Evolutionary conservation across 108 stramenopile genomes (phyloP), one percentile per base, ranked within the genome.

Genomic region (Skeletonema costatum): DNA sequence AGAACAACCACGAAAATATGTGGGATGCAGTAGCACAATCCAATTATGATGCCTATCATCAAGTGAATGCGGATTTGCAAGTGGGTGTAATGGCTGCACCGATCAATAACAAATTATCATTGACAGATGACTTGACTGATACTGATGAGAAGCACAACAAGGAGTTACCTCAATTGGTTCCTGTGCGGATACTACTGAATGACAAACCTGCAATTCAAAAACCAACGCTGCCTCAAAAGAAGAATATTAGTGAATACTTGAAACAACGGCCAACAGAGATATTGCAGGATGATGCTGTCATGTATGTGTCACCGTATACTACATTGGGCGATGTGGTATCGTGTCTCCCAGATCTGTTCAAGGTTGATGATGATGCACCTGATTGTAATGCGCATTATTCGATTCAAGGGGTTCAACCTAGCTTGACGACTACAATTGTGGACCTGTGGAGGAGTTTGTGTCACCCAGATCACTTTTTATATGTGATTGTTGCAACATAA

Each of bases 391-490:
- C 51, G 6, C 19, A 64, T 46, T 94, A 88, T 83, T 74, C 36
- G n/a, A 76, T 95, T 46, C 85, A 87, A 39, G 94, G 94, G 2
- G 71, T 93, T 21, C 74, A 82, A 60, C 87, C 88, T 0, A 78
- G 88, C 21, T 63, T 95, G 42, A 61, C 80, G 1, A 77, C 74
- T 17, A 48, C 75, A 8, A 48, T 95, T 8, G 17, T 87, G 1
- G 85, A 92, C 42, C 67, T 95, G 11, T 95, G 94, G 94, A 69
- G 73, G 60, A 58, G 66, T 2, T 68, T 95, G 10, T 86, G 86
- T 60, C 88, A 91, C 70, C 92, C 94, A 13, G 94, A 95, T 72
- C 86, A 87, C 44, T 95, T 93, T 73, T 76, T 93, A 71, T 92
- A 95, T 30, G 58, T 81, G 38, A 48, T 71, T 21, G 74, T 81